Evolutionary conservation across 192 early-diverging fungal species (phyloP).

Genomic region (Coemansia sp.): DNA sequence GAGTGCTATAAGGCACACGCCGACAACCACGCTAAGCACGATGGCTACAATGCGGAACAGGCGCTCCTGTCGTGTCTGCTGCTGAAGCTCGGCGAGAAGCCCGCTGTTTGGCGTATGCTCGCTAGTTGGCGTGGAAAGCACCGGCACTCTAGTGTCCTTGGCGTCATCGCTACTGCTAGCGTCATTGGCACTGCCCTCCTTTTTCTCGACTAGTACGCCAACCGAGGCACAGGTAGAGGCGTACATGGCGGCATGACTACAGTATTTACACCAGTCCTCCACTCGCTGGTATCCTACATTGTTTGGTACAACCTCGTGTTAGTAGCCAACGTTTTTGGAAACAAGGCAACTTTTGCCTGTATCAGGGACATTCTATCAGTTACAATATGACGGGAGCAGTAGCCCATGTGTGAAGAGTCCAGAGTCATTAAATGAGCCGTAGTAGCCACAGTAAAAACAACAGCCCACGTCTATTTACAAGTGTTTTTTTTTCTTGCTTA

Average conservation of each 20-base stretch:
- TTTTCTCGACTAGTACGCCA: conserved; percentile 20
- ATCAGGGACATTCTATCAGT: not conserved
- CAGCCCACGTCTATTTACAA: not conserved
- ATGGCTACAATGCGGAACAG: conserved; percentile 39
- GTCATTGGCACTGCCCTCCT: not conserved
- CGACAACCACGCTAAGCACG: conserved; percentile 38
- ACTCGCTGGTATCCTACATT: conserved; percentile 44
- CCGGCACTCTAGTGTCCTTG: not conserved
- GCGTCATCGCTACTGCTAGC: conserved; percentile 1
- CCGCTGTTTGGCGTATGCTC: not conserved
- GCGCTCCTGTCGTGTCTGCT: conserved; percentile 35
- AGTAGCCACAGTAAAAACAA: conserved; percentile 3
- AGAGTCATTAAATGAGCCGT: not conserved
- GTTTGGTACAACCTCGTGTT: not conserved
- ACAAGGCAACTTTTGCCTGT: not conserved
- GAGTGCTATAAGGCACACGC: conserved; percentile 29
- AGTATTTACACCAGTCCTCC: conserved; percentile 55
- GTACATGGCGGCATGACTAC: conserved; percentile 35
- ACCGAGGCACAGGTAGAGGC: conserved; percentile 35
- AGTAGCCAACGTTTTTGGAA: conserved; percentile 2
- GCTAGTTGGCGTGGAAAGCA: conserved; percentile 2
- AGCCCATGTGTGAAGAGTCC: not conserved
- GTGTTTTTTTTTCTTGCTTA: conserved; percentile 25
- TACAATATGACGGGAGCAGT: not conserved
- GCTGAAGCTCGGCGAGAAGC: conserved; percentile 21